phyloP scores from a whole-genome alignment of 768 basidiomycete genomes.

The Leccinum ochraceum region DNA sequence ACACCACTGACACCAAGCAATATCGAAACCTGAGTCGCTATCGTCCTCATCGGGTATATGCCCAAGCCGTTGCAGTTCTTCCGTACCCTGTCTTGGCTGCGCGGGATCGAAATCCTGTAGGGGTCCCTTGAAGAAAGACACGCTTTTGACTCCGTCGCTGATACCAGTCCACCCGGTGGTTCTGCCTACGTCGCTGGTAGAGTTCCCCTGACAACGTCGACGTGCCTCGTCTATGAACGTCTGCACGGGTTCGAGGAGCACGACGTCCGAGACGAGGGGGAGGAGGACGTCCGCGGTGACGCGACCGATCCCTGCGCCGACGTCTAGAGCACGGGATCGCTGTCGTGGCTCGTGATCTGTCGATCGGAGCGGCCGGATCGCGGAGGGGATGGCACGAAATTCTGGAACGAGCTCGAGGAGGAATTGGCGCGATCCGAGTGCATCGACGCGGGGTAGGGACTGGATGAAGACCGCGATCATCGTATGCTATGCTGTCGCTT shows the following conservation, averaged over 20 bases:
- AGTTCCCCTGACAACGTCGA: slow-evolving; percentile 36
- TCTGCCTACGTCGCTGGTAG: slow-evolving; percentile 34
- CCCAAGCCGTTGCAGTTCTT: slow-evolving; percentile 67
- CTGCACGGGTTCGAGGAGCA: slow-evolving; percentile 86
- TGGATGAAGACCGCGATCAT: slow-evolving; percentile 28
- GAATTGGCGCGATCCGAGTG: slow-evolving; percentile 87
- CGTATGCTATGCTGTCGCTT: background rate
- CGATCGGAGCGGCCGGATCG: slow-evolving; percentile 52
- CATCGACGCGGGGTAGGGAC: slow-evolving; percentile 89
- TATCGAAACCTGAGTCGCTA: slow-evolving; percentile 70
- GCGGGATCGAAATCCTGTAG: slow-evolving; percentile 82
- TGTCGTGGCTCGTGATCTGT: slow-evolving; percentile 26
- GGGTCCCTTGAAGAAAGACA: slow-evolving; percentile 76
- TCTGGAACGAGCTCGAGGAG: slow-evolving; percentile 79
- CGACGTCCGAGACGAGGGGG: slow-evolving; percentile 84
- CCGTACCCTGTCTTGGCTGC: slow-evolving; percentile 37
- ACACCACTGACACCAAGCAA: slow-evolving; percentile 98
- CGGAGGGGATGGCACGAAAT: slow-evolving; percentile 75
- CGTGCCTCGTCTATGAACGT: slow-evolving; percentile 75
- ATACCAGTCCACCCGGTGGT: slow-evolving; percentile 65
- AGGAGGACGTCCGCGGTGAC: slow-evolving; percentile 88
- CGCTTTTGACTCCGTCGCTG: slow-evolving; percentile 61
- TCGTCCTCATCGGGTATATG: slow-evolving; percentile 58
- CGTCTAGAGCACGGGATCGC: slow-evolving; percentile 80
- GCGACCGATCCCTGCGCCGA: slow-evolving; percentile 92